These are phyloP conservation scores for Dendrobium officinale DNA, from an alignment of 106 monocot genomes.

Conservation along the genomic window DNA sequence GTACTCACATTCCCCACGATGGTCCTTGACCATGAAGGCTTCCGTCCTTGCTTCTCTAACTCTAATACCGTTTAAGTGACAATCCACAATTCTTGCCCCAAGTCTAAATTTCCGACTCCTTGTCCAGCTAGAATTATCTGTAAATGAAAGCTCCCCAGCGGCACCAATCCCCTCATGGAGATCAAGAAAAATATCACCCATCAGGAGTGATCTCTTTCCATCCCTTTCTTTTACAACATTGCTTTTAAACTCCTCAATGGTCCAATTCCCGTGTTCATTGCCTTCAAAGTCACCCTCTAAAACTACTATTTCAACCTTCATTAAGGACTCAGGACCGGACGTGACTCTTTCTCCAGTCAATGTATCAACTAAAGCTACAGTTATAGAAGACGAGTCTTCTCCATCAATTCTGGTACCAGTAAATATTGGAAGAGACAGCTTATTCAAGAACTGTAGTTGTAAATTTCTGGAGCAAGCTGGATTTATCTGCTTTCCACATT, in stretches of 20 bases:
- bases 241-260: constrained; percentile 64
- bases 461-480: constrained; percentile 58
- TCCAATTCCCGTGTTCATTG: constrained; percentile 63
- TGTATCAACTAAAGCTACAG: constrained; percentile 53
- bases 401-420: constrained; percentile 83
- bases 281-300: constrained; percentile 93
- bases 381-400: constrained; percentile 42
- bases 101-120: constrained; percentile 86
- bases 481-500: constrained; percentile 51
- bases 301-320: constrained; percentile 91
- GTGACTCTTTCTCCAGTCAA: constrained; percentile 38
- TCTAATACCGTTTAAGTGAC: constrained; percentile 49
- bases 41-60: constrained; percentile 79
- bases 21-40: constrained; percentile 90
- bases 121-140: constrained; percentile 99
- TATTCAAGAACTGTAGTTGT: constrained; percentile 56
- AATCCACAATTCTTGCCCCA: constrained; percentile 69
- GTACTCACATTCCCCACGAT: constrained; percentile 96
- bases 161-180: constrained; percentile 56
- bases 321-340: constrained; percentile 48
- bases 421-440: constrained; percentile 86
- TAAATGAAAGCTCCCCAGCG: constrained; percentile 76
- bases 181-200: constrained; percentile 58
- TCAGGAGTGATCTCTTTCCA: constrained; percentile 69
- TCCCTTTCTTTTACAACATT: constrained; percentile 94